phyloP scores from a whole-genome alignment of 2,329 filamentous ascomycete species.

The Aureobasidium zeae region DNA sequence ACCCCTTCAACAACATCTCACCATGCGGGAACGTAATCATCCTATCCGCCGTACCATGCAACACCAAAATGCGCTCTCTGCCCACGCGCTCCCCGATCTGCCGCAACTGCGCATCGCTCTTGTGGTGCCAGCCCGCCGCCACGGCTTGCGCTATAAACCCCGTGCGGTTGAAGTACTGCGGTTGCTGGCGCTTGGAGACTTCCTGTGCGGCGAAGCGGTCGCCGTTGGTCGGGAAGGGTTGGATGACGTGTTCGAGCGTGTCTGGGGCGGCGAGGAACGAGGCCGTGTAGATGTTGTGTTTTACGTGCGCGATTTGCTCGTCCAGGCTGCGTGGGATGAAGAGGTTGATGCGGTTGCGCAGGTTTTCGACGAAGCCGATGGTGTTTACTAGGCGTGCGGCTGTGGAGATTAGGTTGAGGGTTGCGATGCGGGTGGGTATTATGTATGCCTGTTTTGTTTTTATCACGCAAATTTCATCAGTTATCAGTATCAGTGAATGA shows the following conservation, averaged over 20 bases:
- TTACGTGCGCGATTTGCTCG: conserved; percentile 54
- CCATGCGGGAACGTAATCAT: conserved; percentile 70
- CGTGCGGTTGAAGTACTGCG: conserved; percentile 50
- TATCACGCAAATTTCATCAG: not conserved
- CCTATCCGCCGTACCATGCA: conserved; percentile 67
- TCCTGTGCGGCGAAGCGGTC: conserved; percentile 77
- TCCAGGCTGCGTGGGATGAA: conserved; percentile 63
- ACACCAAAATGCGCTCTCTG: conserved; percentile 61
- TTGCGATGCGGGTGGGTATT: conserved; percentile 41
- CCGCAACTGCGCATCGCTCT: conserved; percentile 56
- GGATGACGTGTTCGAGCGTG: conserved; percentile 33
- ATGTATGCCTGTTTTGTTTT: conserved; percentile 29
- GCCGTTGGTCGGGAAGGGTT: conserved; percentile 62
- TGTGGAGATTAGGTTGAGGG: conserved; percentile 43
- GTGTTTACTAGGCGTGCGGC: conserved; percentile 41
- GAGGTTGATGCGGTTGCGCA: conserved; percentile 48
- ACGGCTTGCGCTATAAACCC: conserved; percentile 70
- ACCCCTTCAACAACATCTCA: conserved; percentile 53
- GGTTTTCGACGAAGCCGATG: conserved; percentile 50
- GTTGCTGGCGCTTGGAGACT: conserved; percentile 58
- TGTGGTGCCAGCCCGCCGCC: conserved; percentile 72
- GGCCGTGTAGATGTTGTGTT: conserved; percentile 55
- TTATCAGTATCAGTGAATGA: no score
- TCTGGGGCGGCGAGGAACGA: conserved; percentile 57
- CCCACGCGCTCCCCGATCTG: conserved; percentile 60